Conservation (phyloP, 169 alveolate genomes). For the Eimeria nieschulzi region DNA sequence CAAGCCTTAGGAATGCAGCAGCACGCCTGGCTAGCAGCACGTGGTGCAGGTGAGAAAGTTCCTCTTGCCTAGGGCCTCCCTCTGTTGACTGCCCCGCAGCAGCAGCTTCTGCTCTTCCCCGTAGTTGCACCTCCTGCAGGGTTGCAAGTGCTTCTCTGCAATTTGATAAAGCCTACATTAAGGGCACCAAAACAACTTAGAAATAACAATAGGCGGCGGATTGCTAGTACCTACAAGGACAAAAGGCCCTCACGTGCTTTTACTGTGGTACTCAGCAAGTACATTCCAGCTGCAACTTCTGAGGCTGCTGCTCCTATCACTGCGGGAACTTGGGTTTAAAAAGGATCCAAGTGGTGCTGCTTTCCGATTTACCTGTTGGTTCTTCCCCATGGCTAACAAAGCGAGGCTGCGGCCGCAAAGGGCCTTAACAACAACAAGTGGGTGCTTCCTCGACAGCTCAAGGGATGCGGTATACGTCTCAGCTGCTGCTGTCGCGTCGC, state of each 20-base stretch:
- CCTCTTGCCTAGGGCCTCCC: conserved; percentile 6
- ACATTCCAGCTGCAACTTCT: neutral
- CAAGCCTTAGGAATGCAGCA: conserved; percentile 42
- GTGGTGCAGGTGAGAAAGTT: conserved; percentile 22
- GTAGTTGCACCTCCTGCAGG: conserved; percentile 31
- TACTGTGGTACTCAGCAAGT: neutral
- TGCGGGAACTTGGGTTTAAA: too few species aligned
- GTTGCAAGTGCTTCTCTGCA: conserved; percentile 47
- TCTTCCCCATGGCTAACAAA: conserved; percentile 14
- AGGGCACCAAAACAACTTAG: neutral
- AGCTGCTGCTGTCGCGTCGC: conserved; percentile 52
- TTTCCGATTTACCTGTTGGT: neutral
- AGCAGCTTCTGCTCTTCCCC: conserved; percentile 33
- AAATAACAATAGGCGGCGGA: too few species aligned
- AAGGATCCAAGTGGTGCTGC: neutral
- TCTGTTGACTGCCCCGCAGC: conserved; percentile 41
- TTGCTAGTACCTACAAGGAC: too few species aligned
- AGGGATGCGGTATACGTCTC: conserved; percentile 22
- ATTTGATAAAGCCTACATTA: conserved; percentile 43
- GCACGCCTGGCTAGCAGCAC: conserved; percentile 53
- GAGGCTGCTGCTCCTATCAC: neutral
- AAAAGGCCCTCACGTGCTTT: neutral
- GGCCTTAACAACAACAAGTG: conserved; percentile 30
- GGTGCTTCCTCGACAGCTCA: neutral
- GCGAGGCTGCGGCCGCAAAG: conserved; percentile 59